phyloP scores from a whole-genome alignment of 2,329 filamentous ascomycete genomes.

The Botrytis byssoidea region DNA sequence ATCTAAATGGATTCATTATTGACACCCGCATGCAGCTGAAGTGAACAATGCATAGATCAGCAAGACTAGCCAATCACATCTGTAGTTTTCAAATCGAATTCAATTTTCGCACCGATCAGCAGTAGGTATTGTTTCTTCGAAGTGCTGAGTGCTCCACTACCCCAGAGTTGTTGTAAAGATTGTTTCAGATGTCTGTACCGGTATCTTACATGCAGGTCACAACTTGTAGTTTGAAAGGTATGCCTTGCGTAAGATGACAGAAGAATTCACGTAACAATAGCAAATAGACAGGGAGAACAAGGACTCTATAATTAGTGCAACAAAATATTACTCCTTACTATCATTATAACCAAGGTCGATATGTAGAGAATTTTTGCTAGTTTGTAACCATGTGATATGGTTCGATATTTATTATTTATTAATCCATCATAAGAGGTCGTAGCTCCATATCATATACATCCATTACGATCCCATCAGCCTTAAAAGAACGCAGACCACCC shows the following conservation, averaged over 20 bases:
- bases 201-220: not conserved
- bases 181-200: not conserved
- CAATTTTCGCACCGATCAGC: not conserved
- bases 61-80: not conserved
- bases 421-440: not conserved
- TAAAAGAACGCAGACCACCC: slow-evolving; percentile 79
- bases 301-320: not conserved
- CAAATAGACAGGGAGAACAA: not conserved
- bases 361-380: not conserved
- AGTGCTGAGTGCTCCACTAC: not conserved
- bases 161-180: not conserved
- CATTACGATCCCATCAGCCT: not conserved
- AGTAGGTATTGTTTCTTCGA: not conserved
- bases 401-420: not conserved
- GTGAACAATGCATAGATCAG: not conserved
- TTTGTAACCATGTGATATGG: not conserved
- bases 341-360: not conserved
- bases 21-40: not conserved
- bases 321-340: not conserved
- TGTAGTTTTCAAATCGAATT: not conserved
- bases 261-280: not conserved
- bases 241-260: not conserved
- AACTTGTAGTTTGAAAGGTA: not conserved
- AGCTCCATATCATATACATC: not conserved
- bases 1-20: not conserved